phyloP scores from a whole-genome alignment of 352 stramenopile species.

The Vaucheria bursata region DNA sequence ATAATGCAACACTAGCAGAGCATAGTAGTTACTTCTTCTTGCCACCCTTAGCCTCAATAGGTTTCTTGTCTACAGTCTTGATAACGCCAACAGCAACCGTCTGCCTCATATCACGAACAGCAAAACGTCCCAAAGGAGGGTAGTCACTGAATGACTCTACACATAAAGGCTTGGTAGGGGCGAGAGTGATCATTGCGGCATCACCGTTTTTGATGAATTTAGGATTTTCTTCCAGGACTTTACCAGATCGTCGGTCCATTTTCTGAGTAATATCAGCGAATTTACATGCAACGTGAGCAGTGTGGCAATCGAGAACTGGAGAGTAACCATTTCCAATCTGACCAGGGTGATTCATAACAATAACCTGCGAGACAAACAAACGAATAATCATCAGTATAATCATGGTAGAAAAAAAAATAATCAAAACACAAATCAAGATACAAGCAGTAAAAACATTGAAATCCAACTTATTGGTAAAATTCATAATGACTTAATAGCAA shows the following conservation, averaged over 20 bases:
- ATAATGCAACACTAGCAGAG: constrained; percentile 36
- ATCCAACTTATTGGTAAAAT: constrained; percentile 51
- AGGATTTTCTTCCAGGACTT: constrained; percentile 83
- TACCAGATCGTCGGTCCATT: constrained; percentile 88
- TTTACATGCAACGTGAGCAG: constrained; percentile 86
- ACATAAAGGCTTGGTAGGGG: constrained; percentile 82
- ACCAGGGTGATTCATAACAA: constrained; percentile 85
- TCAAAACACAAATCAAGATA: background rate
- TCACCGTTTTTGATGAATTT: constrained; percentile 89
- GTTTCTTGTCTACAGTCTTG: constrained; percentile 80
- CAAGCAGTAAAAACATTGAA: background rate
- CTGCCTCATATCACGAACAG: constrained; percentile 89
- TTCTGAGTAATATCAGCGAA: constrained; percentile 87
- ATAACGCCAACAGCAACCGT: constrained; percentile 94
- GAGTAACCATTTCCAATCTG: constrained; percentile 78
- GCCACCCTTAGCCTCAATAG: constrained; percentile 50
- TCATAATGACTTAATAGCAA: constrained; percentile 46
- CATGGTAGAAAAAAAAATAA: background rate
- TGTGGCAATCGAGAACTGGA: constrained; percentile 94
- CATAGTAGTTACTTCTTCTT: too few species aligned
- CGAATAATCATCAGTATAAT: background rate
- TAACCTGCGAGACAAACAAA: constrained; percentile 19
- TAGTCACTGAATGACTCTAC: constrained; percentile 94
- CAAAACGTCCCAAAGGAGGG: constrained; percentile 87
- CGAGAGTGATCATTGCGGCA: constrained; percentile 85